Conservation (phyloP, 2,329 filamentous ascomycete species). For the Phialophora chinensis region DNA sequence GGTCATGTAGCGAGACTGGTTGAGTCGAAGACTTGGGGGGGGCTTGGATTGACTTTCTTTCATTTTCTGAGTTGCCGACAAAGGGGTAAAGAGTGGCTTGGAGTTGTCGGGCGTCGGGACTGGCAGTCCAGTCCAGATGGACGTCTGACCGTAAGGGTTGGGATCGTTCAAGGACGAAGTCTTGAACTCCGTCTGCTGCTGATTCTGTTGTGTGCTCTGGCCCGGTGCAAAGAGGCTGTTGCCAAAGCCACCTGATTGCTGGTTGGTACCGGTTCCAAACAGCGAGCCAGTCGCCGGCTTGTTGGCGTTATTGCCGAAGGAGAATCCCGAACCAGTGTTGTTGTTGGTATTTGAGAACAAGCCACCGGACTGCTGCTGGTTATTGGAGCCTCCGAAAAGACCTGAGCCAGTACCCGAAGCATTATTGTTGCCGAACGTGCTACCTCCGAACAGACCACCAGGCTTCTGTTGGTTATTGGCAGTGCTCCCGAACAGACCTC, state of each 20-base stretch:
- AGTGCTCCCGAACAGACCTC: slow-evolving; percentile 53
- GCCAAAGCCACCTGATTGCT: slow-evolving; percentile 49
- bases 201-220: slow-evolving; percentile 58
- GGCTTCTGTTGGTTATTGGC: slow-evolving; percentile 58
- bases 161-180: slow-evolving; percentile 80
- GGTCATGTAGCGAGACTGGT: slow-evolving; percentile 80
- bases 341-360: slow-evolving; percentile 40
- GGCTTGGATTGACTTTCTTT: slow-evolving; percentile 68
- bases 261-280: slow-evolving; percentile 56
- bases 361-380: slow-evolving; percentile 40
- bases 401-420: slow-evolving; percentile 42
- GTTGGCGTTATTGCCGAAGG: slow-evolving; percentile 59
- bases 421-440: slow-evolving; percentile 35
- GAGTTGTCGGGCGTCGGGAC: slow-evolving; percentile 70
- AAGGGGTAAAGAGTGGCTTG: slow-evolving; percentile 88
- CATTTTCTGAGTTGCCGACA: slow-evolving; percentile 75
- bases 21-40: slow-evolving; percentile 45
- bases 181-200: slow-evolving; percentile 63
- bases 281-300: slow-evolving; percentile 59
- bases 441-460: slow-evolving; percentile 52
- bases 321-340: slow-evolving; percentile 44
- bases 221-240: slow-evolving; percentile 61
- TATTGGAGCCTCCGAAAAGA: slow-evolving; percentile 50
- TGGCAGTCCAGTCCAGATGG: slow-evolving; percentile 77
- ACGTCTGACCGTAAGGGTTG: slow-evolving; percentile 88